These are phyloP conservation scores for Sanghuangporus weigelae DNA, from an alignment of 1,284 basidiomycete genomes.

Conservation along the genomic window DNA sequence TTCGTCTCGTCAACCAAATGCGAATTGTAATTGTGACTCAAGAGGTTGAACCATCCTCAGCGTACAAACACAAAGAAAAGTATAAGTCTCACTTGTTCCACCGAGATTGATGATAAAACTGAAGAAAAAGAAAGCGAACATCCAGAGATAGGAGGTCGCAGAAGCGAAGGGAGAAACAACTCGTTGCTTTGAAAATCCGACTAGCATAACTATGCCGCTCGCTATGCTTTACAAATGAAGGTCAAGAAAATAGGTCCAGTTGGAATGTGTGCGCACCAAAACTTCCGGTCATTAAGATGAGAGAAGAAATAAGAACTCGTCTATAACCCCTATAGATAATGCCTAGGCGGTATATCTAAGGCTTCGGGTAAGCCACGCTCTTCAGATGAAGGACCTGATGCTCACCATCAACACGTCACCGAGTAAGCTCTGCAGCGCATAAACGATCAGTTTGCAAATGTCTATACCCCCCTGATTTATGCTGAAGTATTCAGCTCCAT, in stretches of 20 bases:
- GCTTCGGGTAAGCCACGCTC: background rate
- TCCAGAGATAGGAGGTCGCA: background rate
- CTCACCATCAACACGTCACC: background rate
- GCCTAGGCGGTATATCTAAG: background rate
- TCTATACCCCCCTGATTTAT: background rate
- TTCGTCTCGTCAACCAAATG: background rate
- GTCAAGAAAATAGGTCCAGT: background rate
- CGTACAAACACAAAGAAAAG: background rate
- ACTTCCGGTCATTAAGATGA: background rate
- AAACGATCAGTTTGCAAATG: background rate
- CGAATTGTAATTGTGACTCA: background rate
- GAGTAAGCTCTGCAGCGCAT: background rate
- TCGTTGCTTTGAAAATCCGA: background rate
- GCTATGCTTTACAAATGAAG: background rate
- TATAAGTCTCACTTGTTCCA: background rate
- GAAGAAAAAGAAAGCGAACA: background rate
- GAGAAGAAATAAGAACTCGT: background rate
- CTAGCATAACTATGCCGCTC: background rate
- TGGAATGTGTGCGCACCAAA: background rate
- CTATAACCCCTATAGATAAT: background rate
- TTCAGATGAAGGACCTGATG: background rate
- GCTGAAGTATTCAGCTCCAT: background rate
- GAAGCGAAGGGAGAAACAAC: background rate
- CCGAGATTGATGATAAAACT: background rate
- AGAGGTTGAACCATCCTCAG: background rate